Evolutionary conservation across 2,329 filamentous ascomycete genomes (phyloP).

Genomic region (Penicillium sp.): DNA sequence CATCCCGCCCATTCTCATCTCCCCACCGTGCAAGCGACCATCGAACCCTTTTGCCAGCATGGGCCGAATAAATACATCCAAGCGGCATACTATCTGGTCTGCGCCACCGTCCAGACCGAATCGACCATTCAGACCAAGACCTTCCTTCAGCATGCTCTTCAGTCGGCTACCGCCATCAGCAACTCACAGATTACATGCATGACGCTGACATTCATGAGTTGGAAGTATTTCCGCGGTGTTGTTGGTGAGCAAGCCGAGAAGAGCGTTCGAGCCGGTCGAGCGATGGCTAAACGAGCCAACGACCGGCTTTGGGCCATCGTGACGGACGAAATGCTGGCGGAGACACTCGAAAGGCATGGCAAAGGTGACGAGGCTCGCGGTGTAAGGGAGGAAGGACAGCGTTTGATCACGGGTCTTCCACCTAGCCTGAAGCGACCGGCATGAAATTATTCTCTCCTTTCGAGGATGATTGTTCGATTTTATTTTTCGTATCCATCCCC

Average conservation of each 20-base stretch:
- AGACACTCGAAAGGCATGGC: conserved; percentile 68
- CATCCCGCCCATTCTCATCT: conserved; percentile 56
- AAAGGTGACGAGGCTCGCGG: conserved; percentile 49
- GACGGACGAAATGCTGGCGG: conserved; percentile 69
- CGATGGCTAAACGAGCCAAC: conserved; percentile 63
- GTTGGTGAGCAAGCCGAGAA: conserved; percentile 75
- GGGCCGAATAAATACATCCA: conserved; percentile 70
- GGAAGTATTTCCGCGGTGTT: conserved; percentile 72
- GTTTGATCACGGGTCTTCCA: conserved; percentile 35
- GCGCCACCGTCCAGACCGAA: conserved; percentile 60
- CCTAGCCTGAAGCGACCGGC: conserved; percentile 28
- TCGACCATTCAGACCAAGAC: conserved; percentile 73
- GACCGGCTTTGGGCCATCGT: conserved; percentile 75
- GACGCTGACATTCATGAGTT: conserved; percentile 77
- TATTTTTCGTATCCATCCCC: too few relatives aligned
- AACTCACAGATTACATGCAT: conserved; percentile 81
- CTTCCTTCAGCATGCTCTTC: conserved; percentile 67
- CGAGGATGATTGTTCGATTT: too few relatives aligned
- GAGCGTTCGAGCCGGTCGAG: conserved; percentile 63
- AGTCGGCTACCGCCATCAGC: conserved; percentile 59
- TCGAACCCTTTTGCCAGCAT: conserved; percentile 61
- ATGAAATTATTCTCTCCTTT: neutral
- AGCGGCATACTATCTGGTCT: conserved; percentile 70
- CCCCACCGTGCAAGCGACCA: conserved; percentile 55
- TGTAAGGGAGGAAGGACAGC: conserved; percentile 42